Conservation (phyloP, 2,329 filamentous ascomycete genomes). For the Alternaria sp. region DNA sequence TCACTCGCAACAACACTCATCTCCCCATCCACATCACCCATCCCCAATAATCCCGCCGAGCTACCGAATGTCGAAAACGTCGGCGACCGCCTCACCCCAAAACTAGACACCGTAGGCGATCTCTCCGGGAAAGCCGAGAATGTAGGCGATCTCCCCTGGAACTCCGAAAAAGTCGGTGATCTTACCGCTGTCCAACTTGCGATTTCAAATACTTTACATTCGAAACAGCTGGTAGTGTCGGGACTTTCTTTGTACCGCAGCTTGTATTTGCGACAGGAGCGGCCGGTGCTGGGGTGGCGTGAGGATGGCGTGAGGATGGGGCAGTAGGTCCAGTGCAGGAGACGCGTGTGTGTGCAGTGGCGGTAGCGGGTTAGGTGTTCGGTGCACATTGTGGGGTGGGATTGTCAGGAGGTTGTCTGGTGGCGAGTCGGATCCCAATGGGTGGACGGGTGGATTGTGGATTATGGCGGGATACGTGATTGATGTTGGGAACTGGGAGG, state of each 20-base stretch:
- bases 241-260: conserved; percentile 13
- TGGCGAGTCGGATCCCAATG: not conserved
- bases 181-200: not conserved
- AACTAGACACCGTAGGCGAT: conserved; percentile 1
- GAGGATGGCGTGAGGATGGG: conserved; percentile 8
- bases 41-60: not conserved
- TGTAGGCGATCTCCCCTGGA: not conserved
- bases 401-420: not conserved
- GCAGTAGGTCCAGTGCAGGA: conserved; percentile 28
- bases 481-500: not conserved
- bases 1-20: not conserved
- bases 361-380: conserved; percentile 18
- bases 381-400: conserved; percentile 22
- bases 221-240: not conserved
- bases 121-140: not conserved
- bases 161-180: not conserved
- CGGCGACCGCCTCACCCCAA: not conserved
- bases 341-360: conserved; percentile 23
- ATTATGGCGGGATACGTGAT: not conserved
- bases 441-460: not conserved
- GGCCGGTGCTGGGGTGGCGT: conserved; percentile 13
- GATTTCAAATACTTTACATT: not conserved
- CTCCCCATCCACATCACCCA: not conserved
- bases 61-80: not conserved
- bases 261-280: conserved; percentile 17